Base-by-base conservation (phyloP, 306 rosid genomes). In the Glycine tomentella region DNA sequence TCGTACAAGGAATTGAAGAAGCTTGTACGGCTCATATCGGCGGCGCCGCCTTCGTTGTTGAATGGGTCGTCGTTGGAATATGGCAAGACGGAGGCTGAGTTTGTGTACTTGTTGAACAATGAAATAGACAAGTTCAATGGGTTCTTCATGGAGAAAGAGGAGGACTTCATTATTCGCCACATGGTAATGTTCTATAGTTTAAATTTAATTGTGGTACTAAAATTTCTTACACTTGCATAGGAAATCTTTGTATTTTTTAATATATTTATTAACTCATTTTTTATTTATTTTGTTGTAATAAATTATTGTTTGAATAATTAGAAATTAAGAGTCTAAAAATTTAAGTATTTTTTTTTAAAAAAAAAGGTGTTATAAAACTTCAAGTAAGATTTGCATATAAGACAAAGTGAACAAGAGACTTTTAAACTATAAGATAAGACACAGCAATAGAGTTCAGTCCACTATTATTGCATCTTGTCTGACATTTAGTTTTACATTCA, bases 81-180 rank as follows among this genome's bases (percentile, higher is more conserved):
- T 4, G 97, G 84, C 3, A 90, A 65, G 76, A 85, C 85, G 0
- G 94, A 90, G 87, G 87, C 90, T 2, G 87, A 88, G 81, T 95
- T 95, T 57, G 81, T 95, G 34, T 87, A 69, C 72, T 55, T 93
- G 72, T 86, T 95, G 92, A 86, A 95, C 88, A 89, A 74, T 71
- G 97, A 95, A 91, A 89, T 95, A 33, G 94, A 95, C 16, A 95
- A 95, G 91, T 91, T 95, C 83, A 95, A 95, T 72, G 85, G 72
- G 0, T 95, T 95, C 55, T 95, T 91, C 89, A 51, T 89, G 85
- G 97, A 95, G 33, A 89, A 89, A 67, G 97, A 95, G 15, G 99
- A 95, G 82, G 94, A 92, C 69, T 93, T 91, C 84, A 87, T 95
- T 9, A 95, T 95, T 36, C 84, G 91, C 2, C 93, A 91, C 34